Evolutionary conservation across 2,329 filamentous ascomycete genomes (phyloP), one percentile per base, ranked within the genome.

Genomic region (Hypomyces rosellus): DNA sequence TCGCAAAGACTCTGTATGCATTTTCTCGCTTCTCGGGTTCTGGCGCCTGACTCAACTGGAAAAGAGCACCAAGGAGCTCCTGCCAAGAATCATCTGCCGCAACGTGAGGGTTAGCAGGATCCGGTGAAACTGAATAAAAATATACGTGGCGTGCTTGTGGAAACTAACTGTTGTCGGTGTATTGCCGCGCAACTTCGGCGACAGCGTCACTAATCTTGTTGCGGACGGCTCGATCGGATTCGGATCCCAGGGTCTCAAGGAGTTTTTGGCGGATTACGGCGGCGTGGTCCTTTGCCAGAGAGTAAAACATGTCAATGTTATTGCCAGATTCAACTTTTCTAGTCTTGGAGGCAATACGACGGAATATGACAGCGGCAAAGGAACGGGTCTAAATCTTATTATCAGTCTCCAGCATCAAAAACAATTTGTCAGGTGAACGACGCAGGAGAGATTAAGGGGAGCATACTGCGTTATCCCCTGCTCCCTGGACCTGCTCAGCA

Each of bases 191-290:
- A 54, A 99, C 78, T 71, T 99, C 93, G 20, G 93, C 93, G 55
- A 97, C 88, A n/a, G 92, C 90, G 71, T 99, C 93, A 61, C 91
- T 93, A 65, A 97, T 88, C 71, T 99, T 99, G 74, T 96, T 93
- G 62, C 93, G 81, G 43, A 96, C 88, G 37, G 81, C 75, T 54
- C 84, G 80, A 55, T 87, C 81, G 18, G 80, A 74, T 72, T 97
- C 93, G 54, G 75, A 76, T 51, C 82, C 82, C 48, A 96, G 76
- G 47, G 82, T 84, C 63, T 91, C 81, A 39, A 97, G 78, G 52
- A 97, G 75, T 69, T 92, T 96, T 62, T 86, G 80, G 59, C 90
- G 84, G 62, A 97, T 95, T 44, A 82, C 85, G 45, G 82, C 75
- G 57, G 86, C 85, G 65, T 93, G 85, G 34, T 88, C 83, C 52